Conservation (phyloP, 768 basidiomycete genomes). For the Kwoniella dejecticola region DNA sequence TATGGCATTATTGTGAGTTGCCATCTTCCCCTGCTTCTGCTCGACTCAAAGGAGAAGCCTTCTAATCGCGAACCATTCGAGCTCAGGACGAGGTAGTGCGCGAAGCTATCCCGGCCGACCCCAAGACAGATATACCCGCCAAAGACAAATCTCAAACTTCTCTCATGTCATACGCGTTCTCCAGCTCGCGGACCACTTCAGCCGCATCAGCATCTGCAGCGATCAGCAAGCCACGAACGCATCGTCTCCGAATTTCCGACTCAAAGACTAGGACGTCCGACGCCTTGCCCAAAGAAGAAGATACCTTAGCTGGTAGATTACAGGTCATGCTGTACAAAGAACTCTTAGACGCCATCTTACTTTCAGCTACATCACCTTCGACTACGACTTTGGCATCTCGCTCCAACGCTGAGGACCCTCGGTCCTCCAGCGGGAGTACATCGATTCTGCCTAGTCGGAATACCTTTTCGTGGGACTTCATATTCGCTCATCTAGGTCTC, state of each 20-base stretch:
- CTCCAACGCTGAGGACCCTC: not conserved
- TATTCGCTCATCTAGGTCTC: conserved; percentile 48
- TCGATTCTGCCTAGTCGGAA: conserved; percentile 29
- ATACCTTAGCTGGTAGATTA: conserved; percentile 50
- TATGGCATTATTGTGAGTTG: conserved; percentile 68
- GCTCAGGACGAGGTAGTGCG: no score
- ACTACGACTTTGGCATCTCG: not conserved
- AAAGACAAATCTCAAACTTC: conserved; percentile 9
- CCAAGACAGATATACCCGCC: no score
- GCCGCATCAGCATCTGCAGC: no score
- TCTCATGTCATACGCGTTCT: no score
- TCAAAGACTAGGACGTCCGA: conserved; percentile 54
- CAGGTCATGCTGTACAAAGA: conserved; percentile 58
- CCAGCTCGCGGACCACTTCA: no score
- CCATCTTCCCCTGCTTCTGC: conserved; percentile 29
- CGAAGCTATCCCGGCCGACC: no score
- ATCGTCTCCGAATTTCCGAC: conserved; percentile 54
- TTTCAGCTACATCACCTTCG: no score
- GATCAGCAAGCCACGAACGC: conserved; percentile 16
- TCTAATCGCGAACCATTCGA: no score
- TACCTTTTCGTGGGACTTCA: conserved; percentile 31
- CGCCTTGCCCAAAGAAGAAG: conserved; percentile 50
- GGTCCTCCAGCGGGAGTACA: not conserved
- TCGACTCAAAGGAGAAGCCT: conserved; percentile 26
- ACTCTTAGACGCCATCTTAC: conserved; percentile 49